phyloP scores from a whole-genome alignment of 106 monocot genomes.

The Dioscorea alata region DNA sequence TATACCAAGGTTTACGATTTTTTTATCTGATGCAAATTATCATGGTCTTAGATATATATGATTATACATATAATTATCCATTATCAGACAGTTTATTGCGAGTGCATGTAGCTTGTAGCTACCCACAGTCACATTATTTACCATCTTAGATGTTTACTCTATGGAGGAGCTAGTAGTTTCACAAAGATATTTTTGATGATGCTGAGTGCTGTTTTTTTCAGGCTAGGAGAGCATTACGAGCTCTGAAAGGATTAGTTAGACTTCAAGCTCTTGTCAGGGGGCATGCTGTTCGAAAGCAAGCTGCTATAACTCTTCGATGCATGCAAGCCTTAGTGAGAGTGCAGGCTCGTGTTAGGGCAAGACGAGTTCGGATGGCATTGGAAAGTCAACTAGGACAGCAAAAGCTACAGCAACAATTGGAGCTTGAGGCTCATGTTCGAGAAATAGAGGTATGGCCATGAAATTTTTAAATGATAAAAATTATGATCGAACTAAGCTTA shows the following conservation, averaged over 20 bases:
- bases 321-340: slow-evolving; percentile 95
- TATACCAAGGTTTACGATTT: too few relatives aligned
- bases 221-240: slow-evolving; percentile 87
- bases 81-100: too few relatives aligned
- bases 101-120: too few relatives aligned
- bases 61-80: too few relatives aligned
- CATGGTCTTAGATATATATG: too few relatives aligned
- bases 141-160: too few relatives aligned
- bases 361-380: slow-evolving; percentile 75
- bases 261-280: slow-evolving; percentile 96
- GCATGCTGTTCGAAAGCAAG: slow-evolving; percentile 93
- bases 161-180: too few relatives aligned
- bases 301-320: slow-evolving; percentile 79
- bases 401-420: slow-evolving; percentile 32
- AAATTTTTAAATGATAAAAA: too few relatives aligned
- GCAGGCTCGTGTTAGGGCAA: slow-evolving; percentile 92
- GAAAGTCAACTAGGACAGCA: slow-evolving; percentile 73
- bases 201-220: slow-evolving; percentile 14
- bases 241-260: slow-evolving; percentile 90
- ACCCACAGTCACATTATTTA: too few relatives aligned
- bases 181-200: too few relatives aligned
- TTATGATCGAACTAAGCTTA: too few relatives aligned
- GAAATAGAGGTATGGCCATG: slow-evolving; percentile 62
- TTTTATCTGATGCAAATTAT: too few relatives aligned
- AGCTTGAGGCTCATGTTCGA: slow-evolving; percentile 41